Percentiles rank a stretch among this genome's conserved stretches.
phyloP scores from a whole-genome alignment of 2,329 filamentous ascomycete genomes.

The Trichoderma oligosporum region DNA sequence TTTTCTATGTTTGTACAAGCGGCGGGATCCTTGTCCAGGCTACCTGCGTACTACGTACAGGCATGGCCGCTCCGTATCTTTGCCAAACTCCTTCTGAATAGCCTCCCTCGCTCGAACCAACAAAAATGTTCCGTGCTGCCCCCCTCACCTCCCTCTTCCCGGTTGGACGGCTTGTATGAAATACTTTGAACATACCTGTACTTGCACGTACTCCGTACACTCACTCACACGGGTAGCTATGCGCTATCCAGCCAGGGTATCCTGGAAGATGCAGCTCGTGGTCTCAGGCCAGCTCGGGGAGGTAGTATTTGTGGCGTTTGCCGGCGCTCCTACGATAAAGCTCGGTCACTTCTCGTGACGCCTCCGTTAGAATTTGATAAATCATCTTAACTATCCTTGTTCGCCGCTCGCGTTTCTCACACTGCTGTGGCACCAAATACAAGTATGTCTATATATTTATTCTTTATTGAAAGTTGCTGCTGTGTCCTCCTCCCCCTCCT shows the following conservation, averaged over 20 bases:
- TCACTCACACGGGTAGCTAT: too few species aligned
- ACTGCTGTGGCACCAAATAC: too few species aligned
- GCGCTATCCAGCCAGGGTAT: conserved; percentile 10
- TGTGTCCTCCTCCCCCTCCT: too few species aligned
- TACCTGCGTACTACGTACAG: not conserved
- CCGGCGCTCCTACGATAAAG: conserved; percentile 10
- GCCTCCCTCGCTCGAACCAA: conserved; percentile 2
- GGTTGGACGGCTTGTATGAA: not conserved
- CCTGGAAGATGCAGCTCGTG: conserved; percentile 6
- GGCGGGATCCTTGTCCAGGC: not conserved
- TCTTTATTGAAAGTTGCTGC: too few species aligned
- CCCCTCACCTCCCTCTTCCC: not conserved
- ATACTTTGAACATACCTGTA: not conserved
- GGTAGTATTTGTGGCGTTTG: conserved; percentile 6
- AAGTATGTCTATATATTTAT: too few species aligned
- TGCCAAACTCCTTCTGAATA: not conserved
- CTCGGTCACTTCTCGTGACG: not conserved
- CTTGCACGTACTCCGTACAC: too few species aligned
- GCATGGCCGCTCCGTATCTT: not conserved
- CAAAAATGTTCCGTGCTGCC: not conserved
- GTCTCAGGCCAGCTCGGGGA: not conserved
- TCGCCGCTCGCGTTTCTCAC: not conserved
- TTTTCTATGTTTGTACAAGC: conserved; percentile 1
- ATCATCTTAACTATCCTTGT: conserved; percentile 3
- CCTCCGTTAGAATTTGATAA: conserved; percentile 2